Evolutionary conservation across 805 yeast species (phyloP), one percentile per base, ranked within the genome.

Genomic region (Metschnikowia noctiluminum): DNA sequence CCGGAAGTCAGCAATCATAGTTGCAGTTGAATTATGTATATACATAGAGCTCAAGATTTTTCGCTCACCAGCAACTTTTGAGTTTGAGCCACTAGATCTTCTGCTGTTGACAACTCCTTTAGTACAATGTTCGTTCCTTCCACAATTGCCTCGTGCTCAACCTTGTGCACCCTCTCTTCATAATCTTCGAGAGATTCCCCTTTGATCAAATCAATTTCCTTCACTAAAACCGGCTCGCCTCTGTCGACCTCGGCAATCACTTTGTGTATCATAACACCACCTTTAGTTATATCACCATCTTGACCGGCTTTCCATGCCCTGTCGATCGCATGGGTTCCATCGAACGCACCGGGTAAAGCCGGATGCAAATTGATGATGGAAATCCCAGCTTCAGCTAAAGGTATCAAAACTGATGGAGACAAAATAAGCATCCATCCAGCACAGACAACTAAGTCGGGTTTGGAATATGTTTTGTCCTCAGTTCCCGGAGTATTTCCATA

Each of bases 401-500:
- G 90, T 36, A 72, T 69, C 51, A 94, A 73, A 56, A 89, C 90
- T 16, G 80, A 74, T 3, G 89, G 83, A 1, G 97, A 87, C 51
- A 94, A 74, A 50, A 94, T 94, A 45, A 94, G 78, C 91, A 94
- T 85, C 99, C 99, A 94, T 2, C 99, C 99, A 5, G 99, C 99
- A 70, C 99, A 94, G 6, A 94, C 97, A 37, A 94, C 83, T 54
- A 94, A 74, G 56, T 87, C 88, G 5, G 98, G 98, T 55, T 77
- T 76, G 31, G 65, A 57, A 45, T 80, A 76, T 1, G 59, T 53
- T 4, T 54, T 41, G 21, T 56, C 62, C 28, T 51, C 37, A 7
- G 42, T 50, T n/a, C 73, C 79, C 14, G 66, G 69, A 30, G 61
- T 62, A 37, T 62, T 59, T 6, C 84, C 84, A 48, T 73, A 63